phyloP scores from a whole-genome alignment of 2,329 filamentous ascomycete species.

The Dactylellina sp. region DNA sequence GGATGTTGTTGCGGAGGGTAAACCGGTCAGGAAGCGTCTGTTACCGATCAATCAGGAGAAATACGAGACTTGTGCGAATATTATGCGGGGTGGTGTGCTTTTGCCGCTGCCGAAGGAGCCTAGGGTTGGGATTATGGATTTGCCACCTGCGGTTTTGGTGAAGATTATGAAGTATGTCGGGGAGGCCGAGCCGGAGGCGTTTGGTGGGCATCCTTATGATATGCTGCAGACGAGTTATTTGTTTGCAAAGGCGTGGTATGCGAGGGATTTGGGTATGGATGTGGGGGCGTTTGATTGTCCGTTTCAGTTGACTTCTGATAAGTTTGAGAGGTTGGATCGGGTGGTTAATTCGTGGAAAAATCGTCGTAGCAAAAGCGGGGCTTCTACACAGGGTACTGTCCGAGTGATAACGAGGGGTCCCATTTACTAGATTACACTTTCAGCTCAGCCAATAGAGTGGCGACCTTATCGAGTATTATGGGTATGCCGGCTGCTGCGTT shows the following conservation, averaged over 20 bases:
- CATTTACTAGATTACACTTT: too few species aligned
- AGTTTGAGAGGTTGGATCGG: conserved; percentile 15
- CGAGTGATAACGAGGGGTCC: too few species aligned
- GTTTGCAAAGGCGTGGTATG: conserved; percentile 30
- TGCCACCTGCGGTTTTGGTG: conserved; percentile 20
- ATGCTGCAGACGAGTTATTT: conserved; percentile 21
- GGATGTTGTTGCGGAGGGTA: not conserved
- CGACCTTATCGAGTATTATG: too few species aligned
- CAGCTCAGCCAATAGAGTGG: too few species aligned
- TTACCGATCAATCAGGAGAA: conserved; percentile 1
- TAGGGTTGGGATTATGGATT: conserved; percentile 34
- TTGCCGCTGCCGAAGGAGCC: conserved; percentile 30
- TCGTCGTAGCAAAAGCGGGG: not conserved
- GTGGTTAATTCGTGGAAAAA: not conserved
- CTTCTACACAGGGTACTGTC: too few species aligned
- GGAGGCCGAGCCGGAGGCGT: not conserved
- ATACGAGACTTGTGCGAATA: not conserved
- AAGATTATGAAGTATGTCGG: conserved; percentile 19
- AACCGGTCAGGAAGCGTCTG: not conserved
- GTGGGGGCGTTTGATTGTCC: not conserved
- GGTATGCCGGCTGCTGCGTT: too few species aligned
- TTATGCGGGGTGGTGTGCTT: not conserved
- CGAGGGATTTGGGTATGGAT: not conserved
- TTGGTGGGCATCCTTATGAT: not conserved
- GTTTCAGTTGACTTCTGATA: not conserved